Conservation (phyloP, 768 basidiomycete genomes). For the Auricularia auricula-judae region DNA sequence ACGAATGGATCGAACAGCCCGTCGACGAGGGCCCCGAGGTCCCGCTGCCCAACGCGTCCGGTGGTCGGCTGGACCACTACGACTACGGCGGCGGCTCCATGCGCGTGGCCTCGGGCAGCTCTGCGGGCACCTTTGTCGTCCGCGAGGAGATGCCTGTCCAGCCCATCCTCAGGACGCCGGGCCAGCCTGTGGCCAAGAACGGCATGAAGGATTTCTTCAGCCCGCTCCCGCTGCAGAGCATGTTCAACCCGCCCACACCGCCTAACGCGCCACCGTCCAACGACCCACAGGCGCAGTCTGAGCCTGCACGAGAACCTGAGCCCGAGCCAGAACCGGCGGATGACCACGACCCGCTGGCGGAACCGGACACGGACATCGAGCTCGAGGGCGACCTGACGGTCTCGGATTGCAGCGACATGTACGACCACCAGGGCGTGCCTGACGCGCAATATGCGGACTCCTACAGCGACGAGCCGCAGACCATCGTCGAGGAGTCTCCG, state of each 20-base stretch:
- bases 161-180: conserved; percentile 55
- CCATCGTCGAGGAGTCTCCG: conserved; percentile 6
- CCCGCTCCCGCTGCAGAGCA: conserved; percentile 73
- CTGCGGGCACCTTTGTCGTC: conserved; percentile 64
- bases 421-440: neutral
- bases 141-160: conserved; percentile 51
- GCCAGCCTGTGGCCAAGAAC: conserved; percentile 35
- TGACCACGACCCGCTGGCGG: neutral
- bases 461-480: conserved; percentile 1
- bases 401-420: neutral
- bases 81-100: conserved; percentile 27
- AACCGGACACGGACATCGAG: neutral
- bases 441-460: conserved; percentile 6
- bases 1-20: conserved; percentile 72
- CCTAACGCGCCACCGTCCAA: conserved; percentile 21
- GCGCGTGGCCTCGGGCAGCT: conserved; percentile 18
- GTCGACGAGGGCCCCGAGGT: conserved; percentile 23
- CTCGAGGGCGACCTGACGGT: neutral
- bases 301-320: neutral
- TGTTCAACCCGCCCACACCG: conserved; percentile 92
- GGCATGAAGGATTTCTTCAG: conserved; percentile 73
- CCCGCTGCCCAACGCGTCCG: neutral
- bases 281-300: neutral
- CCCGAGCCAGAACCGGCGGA: neutral
- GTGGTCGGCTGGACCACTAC: neutral